Base-by-base conservation (phyloP, 2,329 filamentous ascomycete species). In the Waltergamsia citrina region DNA sequence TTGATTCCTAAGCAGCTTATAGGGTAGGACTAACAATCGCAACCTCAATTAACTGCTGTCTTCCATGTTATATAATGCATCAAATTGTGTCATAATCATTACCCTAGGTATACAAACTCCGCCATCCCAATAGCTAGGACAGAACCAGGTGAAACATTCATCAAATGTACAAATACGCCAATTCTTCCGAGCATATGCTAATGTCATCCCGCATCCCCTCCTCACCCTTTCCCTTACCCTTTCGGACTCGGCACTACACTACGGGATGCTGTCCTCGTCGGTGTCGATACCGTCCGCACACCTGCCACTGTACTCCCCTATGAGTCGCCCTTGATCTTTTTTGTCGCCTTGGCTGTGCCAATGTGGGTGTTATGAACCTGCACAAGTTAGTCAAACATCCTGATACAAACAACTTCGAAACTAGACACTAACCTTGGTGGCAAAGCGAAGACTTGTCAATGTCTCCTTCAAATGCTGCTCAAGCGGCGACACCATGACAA, bases 401-500 rank as follows among this genome's bases (percentile, higher is more conserved):
- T 28, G 7, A 27, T n/a, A 27, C 25, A 6, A 14, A 14, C 6
- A 19, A 34, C 6, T 14, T 7, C 15, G 24, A 21, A 28, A n/a
- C 2, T 9, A 24, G 17, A 32, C 36, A 51, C 63, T 52, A 58
- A 87, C 87, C 72, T 94, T 96, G 22, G 85, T 93, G 12, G 92
- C 92, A 59, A 98, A 98, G 50, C 92, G 82, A 57, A 98, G 68
- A 67, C 87, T 95, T 29, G 88, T 94, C 53, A 95, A 67, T 4
- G 88, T 95, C 67, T 98, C 92, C 50, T 81, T 83, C 43, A 95
- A 66, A 62, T 96, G 92, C 6, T 79, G 83, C 62, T 93, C 85
- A 38, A 96, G 65, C 22, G 92, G 92, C 46, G 83, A 92, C 37
- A 94, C 84, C 88, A 96, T 96, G 54, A 96, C 86, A 56, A 98